A percentile compares a stretch with the other conserved stretches of the same genome.
Evolutionary conservation across 1,284 basidiomycete genomes (phyloP).

Genomic region (Mycosarcoma mackinlayi): DNA sequence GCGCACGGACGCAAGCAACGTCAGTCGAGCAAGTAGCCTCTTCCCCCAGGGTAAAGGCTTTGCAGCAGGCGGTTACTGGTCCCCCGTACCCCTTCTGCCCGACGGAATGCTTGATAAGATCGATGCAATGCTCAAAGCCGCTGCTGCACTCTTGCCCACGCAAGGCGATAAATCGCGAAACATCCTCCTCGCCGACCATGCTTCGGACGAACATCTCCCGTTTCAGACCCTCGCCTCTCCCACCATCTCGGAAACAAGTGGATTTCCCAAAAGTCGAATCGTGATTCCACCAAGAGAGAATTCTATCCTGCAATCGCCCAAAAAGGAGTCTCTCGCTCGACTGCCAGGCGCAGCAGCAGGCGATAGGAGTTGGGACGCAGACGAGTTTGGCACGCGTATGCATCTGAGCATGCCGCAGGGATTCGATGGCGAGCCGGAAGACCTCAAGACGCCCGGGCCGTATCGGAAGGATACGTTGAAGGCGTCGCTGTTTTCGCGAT

Average conservation of each 20-base stretch:
- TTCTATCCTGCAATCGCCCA: conserved; percentile 20
- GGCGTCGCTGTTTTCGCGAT: conserved; percentile 11
- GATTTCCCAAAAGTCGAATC: conserved; percentile 16
- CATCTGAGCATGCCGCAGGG: neutral
- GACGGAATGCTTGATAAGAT: conserved; percentile 53
- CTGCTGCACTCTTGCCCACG: conserved; percentile 15
- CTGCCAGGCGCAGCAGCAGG: neutral
- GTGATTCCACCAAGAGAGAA: conserved; percentile 35
- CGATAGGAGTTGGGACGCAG: neutral
- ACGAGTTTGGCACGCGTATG: conserved; percentile 21
- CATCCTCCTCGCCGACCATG: conserved; percentile 28
- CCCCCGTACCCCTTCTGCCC: conserved; percentile 54
- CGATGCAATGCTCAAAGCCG: conserved; percentile 33
- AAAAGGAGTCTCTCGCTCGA: neutral
- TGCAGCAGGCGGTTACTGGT: conserved; percentile 54
- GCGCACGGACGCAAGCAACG: conserved; percentile 20
- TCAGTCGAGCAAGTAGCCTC: conserved; percentile 38
- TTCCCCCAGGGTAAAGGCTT: conserved; percentile 59
- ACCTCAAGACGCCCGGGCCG: conserved; percentile 35
- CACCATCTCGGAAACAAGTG: neutral
- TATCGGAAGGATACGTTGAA: conserved; percentile 29
- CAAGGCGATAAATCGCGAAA: conserved; percentile 9
- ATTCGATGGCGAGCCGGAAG: conserved; percentile 6
- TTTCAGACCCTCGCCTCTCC: neutral
- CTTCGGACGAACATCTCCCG: conserved; percentile 20